Conservation (phyloP, 441 rosid genomes). For the Populus trichocarpa region DNA sequence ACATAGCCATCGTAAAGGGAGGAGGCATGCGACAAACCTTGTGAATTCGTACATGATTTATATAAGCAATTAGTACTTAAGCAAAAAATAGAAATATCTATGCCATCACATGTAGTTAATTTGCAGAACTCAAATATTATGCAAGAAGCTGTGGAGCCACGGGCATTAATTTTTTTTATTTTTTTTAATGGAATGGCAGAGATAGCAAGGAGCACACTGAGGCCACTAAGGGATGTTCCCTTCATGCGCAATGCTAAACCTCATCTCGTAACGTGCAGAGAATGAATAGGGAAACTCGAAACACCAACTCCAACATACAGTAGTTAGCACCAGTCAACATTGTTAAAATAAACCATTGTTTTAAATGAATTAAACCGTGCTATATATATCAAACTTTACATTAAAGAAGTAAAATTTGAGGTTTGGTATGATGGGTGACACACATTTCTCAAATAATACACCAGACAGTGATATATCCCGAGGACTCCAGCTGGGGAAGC, state of each 20-base stretch:
- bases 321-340: background rate
- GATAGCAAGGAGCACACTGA: constrained; percentile 12
- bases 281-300: constrained; percentile 26
- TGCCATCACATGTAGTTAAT: background rate
- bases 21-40: background rate
- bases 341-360: background rate
- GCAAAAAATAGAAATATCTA: background rate
- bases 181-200: background rate
- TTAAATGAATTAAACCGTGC: background rate
- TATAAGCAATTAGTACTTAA: background rate
- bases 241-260: constrained; percentile 7
- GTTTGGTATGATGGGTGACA: background rate
- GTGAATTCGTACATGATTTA: background rate
- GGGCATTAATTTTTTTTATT: background rate
- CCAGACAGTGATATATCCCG: constrained; percentile 16
- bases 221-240: constrained; percentile 25
- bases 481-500: constrained; percentile 20
- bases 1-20: background rate
- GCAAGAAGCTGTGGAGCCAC: background rate
- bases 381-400: background rate
- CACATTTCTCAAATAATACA: background rate
- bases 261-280: background rate
- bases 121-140: background rate
- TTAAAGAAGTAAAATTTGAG: background rate
- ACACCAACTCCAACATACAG: background rate